phyloP scores from a whole-genome alignment of 768 basidiomycete genomes.

The Trametes gibbosa region DNA sequence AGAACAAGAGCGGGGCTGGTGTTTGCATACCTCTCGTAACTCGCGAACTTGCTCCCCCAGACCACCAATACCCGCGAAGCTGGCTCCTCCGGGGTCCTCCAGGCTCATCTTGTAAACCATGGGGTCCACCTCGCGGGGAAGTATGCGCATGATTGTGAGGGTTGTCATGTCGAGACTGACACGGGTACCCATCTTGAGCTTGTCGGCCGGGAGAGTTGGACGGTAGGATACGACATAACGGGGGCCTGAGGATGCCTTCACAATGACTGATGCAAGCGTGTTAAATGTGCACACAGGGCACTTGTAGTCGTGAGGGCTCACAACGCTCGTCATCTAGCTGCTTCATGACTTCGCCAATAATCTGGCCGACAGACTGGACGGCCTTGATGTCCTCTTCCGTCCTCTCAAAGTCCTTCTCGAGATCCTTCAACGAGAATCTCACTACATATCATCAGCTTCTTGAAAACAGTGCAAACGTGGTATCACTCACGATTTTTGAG shows the following conservation, averaged over 20 bases:
- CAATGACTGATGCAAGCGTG: slow-evolving; percentile 68
- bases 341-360: slow-evolving; percentile 98
- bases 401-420: slow-evolving; percentile 88
- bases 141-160: slow-evolving; percentile 96
- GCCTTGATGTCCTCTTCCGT: slow-evolving; percentile 99
- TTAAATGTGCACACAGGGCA: background rate
- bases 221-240: slow-evolving; percentile 98
- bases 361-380: slow-evolving; percentile 97
- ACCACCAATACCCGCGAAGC: slow-evolving; percentile 97
- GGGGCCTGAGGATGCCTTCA: slow-evolving; percentile 97
- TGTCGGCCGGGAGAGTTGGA: slow-evolving; percentile 83
- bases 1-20: background rate
- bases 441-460: slow-evolving; percentile 44
- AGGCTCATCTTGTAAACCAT: slow-evolving; percentile 99
- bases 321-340: slow-evolving; percentile 97
- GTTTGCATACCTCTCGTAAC: slow-evolving; percentile 73
- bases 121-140: slow-evolving; percentile 97
- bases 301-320: slow-evolving; percentile 40
- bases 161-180: slow-evolving; percentile 99
- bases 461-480: background rate
- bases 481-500: slow-evolving; percentile 78
- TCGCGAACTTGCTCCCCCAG: slow-evolving; percentile 95
- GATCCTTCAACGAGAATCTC: slow-evolving; percentile 84
- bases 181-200: slow-evolving; percentile 91
- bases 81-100: slow-evolving; percentile 93